These are phyloP conservation scores for Coleophoma eucalyptorum DNA, from an alignment of 2,329 filamentous ascomycete species.

Conservation along the genomic window DNA sequence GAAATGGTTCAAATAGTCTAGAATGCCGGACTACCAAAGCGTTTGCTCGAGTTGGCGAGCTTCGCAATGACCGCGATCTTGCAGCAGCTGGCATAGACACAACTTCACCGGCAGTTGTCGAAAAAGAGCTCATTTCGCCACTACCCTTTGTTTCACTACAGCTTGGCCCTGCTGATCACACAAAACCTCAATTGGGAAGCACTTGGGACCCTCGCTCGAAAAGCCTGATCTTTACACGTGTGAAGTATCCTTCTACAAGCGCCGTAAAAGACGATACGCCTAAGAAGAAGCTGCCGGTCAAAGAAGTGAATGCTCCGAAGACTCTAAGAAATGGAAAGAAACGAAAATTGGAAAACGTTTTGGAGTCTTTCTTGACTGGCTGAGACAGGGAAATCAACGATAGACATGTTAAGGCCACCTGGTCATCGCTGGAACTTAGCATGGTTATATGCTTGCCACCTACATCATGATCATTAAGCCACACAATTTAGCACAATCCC, in stretches of 20 bases:
- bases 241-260: too few species aligned
- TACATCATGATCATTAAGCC: too few species aligned
- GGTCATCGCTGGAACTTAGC: too few species aligned
- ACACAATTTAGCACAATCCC: too few species aligned
- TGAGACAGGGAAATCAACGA: background rate
- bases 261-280: too few species aligned
- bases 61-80: conserved; percentile 24
- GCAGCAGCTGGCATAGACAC: conserved; percentile 14
- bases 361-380: conserved; percentile 14
- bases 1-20: conserved; percentile 12
- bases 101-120: conserved; percentile 12
- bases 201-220: too few species aligned
- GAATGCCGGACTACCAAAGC: conserved; percentile 16
- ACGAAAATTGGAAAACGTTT: conserved; percentile 15
- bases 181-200: too few species aligned
- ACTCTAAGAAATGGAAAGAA: conserved; percentile 14
- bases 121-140: conserved; percentile 16
- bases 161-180: conserved; percentile 4
- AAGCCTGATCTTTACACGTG: too few species aligned
- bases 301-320: background rate
- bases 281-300: too few species aligned
- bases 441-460: too few species aligned
- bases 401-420: too few species aligned
- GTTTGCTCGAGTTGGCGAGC: conserved; percentile 18
- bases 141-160: conserved; percentile 23